phyloP scores from a whole-genome alignment of 768 basidiomycete genomes.

The Amanita jacksonii region DNA sequence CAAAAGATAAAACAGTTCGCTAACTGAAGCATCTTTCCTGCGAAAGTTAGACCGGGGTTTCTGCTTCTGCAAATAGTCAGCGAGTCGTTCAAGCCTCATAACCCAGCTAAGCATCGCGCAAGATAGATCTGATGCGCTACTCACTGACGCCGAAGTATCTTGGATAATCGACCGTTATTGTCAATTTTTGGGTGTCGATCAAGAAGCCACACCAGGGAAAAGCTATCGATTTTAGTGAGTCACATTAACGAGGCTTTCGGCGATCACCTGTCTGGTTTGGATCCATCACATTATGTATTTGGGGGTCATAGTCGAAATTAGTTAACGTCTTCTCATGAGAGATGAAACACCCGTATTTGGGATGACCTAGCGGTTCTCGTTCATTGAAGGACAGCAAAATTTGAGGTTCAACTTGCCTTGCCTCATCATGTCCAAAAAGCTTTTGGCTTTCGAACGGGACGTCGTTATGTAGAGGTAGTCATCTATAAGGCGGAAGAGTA shows the following conservation, averaged over 20 bases:
- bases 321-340: constrained; percentile 82
- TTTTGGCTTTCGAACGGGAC: constrained; percentile 41
- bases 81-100: constrained; percentile 52
- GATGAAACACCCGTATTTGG: constrained; percentile 91
- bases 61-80: constrained; percentile 63
- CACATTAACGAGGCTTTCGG: not conserved
- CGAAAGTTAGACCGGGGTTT: constrained; percentile 54
- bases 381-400: not conserved
- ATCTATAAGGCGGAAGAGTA: constrained; percentile 82
- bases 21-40: constrained; percentile 68
- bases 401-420: constrained; percentile 32
- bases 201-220: constrained; percentile 93
- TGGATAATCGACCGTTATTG: constrained; percentile 70
- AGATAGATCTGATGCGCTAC: constrained; percentile 13
- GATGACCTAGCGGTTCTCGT: constrained; percentile 52
- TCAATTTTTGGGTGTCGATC: constrained; percentile 68
- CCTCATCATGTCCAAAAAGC: constrained; percentile 71
- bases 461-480: constrained; percentile 90
- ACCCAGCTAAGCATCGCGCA: not conserved
- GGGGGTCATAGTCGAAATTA: constrained; percentile 64
- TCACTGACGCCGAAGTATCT: constrained; percentile 55
- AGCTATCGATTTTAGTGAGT: constrained; percentile 29
- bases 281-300: constrained; percentile 44
- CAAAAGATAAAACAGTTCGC: constrained; percentile 14
- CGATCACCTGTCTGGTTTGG: constrained; percentile 31